These are phyloP conservation scores for Grammothele lineata DNA, from an alignment of 768 basidiomycete genomes.

Conservation along the genomic window DNA sequence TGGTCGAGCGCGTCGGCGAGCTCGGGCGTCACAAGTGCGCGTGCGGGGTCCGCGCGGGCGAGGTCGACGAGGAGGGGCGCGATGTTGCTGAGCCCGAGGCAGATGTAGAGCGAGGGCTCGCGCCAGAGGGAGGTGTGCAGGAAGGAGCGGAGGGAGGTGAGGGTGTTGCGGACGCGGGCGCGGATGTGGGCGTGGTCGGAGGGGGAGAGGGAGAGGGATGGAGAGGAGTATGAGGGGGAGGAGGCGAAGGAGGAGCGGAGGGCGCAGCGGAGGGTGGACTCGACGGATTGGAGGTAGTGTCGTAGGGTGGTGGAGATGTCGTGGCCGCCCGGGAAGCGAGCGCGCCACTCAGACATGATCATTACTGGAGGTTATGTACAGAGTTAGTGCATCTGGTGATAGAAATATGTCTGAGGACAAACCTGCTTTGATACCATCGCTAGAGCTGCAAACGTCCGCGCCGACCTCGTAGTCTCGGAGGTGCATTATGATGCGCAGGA, in stretches of 20 bases:
- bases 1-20: conserved; percentile 5
- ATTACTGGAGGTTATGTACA: neutral
- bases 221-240: neutral
- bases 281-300: conserved; percentile 9
- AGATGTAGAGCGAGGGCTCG: conserved; percentile 9
- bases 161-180: neutral
- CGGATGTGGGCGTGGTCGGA: conserved; percentile 1
- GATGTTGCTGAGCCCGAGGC: conserved; percentile 10
- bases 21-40: conserved; percentile 5
- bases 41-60: neutral
- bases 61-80: conserved; percentile 9
- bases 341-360: conserved; percentile 10
- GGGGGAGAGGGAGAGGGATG: neutral
- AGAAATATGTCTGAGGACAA: neutral
- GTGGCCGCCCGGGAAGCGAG: conserved; percentile 2
- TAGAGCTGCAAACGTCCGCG: neutral
- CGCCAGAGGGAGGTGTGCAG: conserved; percentile 7
- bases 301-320: conserved; percentile 6
- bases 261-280: conserved; percentile 2
- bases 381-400: neutral
- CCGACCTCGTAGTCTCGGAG: neutral
- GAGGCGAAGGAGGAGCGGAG: neutral
- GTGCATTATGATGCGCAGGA: conserved; percentile 4
- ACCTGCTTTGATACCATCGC: conserved; percentile 4
- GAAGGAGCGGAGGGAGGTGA: conserved; percentile 4